These are phyloP conservation scores for Bacidia gigantensis DNA, from an alignment of 495 filamentous ascomycete genomes.

Conservation along the genomic window DNA sequence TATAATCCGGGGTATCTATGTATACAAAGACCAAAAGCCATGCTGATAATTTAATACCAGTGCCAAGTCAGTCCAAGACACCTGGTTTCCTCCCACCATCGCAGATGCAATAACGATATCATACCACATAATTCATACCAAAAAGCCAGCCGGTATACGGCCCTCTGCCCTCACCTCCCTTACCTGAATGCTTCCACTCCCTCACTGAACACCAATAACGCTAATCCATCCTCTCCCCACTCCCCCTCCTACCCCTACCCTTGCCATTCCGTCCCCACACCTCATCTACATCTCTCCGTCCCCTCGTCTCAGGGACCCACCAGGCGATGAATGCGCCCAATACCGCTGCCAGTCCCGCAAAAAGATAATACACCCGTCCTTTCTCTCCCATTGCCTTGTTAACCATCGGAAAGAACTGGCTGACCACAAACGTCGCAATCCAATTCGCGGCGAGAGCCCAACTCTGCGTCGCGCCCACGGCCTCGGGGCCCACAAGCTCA, in stretches of 20 bases:
- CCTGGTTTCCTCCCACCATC: too few relatives aligned
- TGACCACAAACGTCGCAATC: constrained; percentile 79
- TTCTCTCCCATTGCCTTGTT: constrained; percentile 59
- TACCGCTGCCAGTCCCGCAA: constrained; percentile 55
- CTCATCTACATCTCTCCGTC: constrained; percentile 66
- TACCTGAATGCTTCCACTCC: too few relatives aligned
- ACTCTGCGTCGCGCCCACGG: constrained; percentile 77
- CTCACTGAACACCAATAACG: neutral
- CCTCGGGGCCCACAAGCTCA: constrained; percentile 76
- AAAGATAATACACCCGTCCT: constrained; percentile 79
- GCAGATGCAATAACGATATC: too few relatives aligned
- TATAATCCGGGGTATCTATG: too few relatives aligned
- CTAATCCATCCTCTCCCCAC: neutral
- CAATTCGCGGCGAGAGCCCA: constrained; percentile 80
- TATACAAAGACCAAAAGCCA: too few relatives aligned
- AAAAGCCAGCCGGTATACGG: too few relatives aligned
- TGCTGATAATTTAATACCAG: too few relatives aligned
- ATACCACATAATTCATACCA: too few relatives aligned
- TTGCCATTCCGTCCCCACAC: constrained; percentile 56
- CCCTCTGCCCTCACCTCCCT: too few relatives aligned
- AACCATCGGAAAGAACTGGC: constrained; percentile 82
- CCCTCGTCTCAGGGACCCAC: constrained; percentile 73
- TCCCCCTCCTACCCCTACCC: neutral
- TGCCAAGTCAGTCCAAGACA: too few relatives aligned
- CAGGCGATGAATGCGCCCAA: constrained; percentile 51